Percentiles rank a stretch among this genome's conserved stretches.
phyloP scores from a whole-genome alignment of 768 basidiomycete species.

The Hypholoma fasciculare region DNA sequence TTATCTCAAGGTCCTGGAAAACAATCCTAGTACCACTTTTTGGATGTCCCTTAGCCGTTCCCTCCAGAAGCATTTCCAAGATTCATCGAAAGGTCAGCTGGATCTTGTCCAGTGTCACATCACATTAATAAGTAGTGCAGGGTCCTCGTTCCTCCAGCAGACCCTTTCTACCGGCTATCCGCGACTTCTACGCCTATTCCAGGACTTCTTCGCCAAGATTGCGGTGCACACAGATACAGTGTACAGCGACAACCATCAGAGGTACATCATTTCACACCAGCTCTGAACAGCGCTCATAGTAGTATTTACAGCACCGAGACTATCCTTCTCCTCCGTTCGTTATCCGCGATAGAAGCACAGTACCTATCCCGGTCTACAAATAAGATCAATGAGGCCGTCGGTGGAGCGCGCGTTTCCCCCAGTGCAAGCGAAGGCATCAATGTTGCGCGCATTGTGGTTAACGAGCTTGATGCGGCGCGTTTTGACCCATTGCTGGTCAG shows the following conservation, averaged over 20 bases:
- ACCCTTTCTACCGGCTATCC: conserved; percentile 88
- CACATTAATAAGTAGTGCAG: conserved; percentile 37
- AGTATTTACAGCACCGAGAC: conserved; percentile 79
- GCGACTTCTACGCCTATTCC: conserved; percentile 84
- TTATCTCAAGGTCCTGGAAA: conserved; percentile 69
- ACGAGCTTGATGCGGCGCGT: conserved; percentile 90
- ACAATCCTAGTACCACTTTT: conserved; percentile 87
- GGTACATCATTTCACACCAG: conserved; percentile 42
- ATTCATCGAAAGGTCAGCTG: conserved; percentile 71
- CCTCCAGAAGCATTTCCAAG: conserved; percentile 80
- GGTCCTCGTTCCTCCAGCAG: conserved; percentile 88
- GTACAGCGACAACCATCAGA: conserved; percentile 83
- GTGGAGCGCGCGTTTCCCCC: conserved; percentile 68
- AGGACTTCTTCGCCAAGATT: conserved; percentile 96
- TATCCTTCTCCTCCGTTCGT: conserved; percentile 78
- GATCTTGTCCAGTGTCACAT: not conserved
- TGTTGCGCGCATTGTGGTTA: conserved; percentile 75
- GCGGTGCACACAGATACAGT: conserved; percentile 94
- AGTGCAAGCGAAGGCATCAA: conserved; percentile 75
- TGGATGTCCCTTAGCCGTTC: conserved; percentile 83
- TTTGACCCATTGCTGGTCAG: conserved; percentile 90
- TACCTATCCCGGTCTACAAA: conserved; percentile 85
- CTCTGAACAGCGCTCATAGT: not conserved
- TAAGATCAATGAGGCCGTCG: conserved; percentile 81
- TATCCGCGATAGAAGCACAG: conserved; percentile 82